These are phyloP conservation scores for Wolfiporia cocos DNA, from an alignment of 1,284 basidiomycete species.

Conservation along the genomic window DNA sequence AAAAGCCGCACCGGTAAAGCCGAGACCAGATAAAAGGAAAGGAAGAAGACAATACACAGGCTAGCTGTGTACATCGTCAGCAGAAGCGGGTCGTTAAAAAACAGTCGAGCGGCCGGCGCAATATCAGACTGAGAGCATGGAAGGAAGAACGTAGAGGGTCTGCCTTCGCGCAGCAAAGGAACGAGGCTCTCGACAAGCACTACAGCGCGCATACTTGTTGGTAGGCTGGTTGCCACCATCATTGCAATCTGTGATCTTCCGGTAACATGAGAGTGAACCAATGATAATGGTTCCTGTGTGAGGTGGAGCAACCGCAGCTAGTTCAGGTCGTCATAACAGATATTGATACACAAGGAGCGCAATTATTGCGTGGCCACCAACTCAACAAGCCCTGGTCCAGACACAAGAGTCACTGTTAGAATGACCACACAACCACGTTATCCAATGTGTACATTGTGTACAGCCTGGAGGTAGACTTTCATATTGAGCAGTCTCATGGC, in stretches of 20 bases:
- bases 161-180: neutral
- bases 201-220: neutral
- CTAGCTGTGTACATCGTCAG: conserved; percentile 2
- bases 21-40: conserved; percentile 1
- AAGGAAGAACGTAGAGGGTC: neutral
- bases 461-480: no score
- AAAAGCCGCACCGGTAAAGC: conserved; percentile 2
- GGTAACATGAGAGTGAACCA: neutral
- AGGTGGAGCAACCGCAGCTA: neutral
- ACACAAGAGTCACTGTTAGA: neutral
- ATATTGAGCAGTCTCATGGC: neutral
- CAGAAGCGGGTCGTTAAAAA: neutral
- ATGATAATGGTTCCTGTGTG: neutral
- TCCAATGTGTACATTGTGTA: no score
- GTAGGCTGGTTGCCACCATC: conserved; percentile 1
- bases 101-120: conserved; percentile 2
- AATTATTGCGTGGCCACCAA: neutral
- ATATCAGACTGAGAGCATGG: neutral
- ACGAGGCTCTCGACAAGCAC: neutral
- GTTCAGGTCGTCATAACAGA: neutral
- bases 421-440: neutral
- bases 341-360: neutral
- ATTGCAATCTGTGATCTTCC: neutral
- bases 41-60: neutral
- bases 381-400: neutral